Conservation (phyloP, 2,329 filamentous ascomycete species). For the Lachnellula cervina region DNA sequence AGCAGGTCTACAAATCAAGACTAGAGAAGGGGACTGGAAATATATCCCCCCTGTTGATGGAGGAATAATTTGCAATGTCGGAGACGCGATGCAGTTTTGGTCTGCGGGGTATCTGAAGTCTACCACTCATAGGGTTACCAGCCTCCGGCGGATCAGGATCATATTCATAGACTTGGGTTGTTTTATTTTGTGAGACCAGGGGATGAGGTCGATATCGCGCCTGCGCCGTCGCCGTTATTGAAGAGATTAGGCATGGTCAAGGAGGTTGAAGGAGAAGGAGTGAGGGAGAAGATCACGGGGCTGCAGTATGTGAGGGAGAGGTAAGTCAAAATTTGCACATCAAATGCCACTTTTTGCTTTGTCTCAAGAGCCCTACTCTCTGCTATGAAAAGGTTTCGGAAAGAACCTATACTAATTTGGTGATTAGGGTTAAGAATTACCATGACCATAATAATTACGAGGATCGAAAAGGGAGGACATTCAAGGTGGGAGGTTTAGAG, state of each 20-base stretch:
- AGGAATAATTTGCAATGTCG: slow-evolving; percentile 49
- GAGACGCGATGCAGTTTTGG: slow-evolving; percentile 38
- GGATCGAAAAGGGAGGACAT: slow-evolving; percentile 36
- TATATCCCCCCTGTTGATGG: slow-evolving; percentile 44
- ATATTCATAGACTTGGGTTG: slow-evolving; percentile 44
- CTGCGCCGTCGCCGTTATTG: slow-evolving; percentile 35
- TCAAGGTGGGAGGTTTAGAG: slow-evolving; percentile 36
- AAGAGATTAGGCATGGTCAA: slow-evolving; percentile 18
- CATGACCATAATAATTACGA: slow-evolving; percentile 37
- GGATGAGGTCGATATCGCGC: slow-evolving; percentile 18
- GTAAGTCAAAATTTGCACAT: no score
- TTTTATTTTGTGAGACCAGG: slow-evolving; percentile 37
- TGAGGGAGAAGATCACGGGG: slow-evolving; percentile 32
- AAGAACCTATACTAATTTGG: no score
- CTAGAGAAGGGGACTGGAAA: slow-evolving; percentile 41
- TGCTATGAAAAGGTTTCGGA: no score
- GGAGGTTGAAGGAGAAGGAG: slow-evolving; percentile 19
- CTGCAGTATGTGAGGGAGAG: slow-evolving; percentile 38
- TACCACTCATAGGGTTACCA: slow-evolving; percentile 41
- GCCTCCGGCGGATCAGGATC: slow-evolving; percentile 40
- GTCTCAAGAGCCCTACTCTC: no score
- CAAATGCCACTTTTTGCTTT: no score
- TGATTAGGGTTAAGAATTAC: slow-evolving; percentile 34
- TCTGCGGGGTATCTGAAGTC: slow-evolving; percentile 39
- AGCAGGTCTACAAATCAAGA: slow-evolving; percentile 50